A percentile compares a stretch with the other conserved stretches of the same genome.
Evolutionary conservation across 371 early-diverging fungal species (phyloP).

Genomic region (Sporodiniella umbellata): DNA sequence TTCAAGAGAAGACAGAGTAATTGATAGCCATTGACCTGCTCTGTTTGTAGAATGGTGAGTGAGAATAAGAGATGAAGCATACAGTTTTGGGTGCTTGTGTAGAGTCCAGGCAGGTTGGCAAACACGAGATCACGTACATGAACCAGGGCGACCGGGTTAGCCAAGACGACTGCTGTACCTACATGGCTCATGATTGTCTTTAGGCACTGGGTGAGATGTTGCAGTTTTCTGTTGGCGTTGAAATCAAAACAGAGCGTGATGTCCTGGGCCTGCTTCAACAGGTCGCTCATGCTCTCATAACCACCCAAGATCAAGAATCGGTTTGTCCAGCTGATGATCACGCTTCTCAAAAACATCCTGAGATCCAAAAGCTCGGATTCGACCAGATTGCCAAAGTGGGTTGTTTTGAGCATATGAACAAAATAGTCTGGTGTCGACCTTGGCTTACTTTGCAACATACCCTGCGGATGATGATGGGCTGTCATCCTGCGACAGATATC

Average conservation of each 20-base stretch:
- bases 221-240: constrained; percentile 36
- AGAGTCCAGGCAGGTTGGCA: constrained; percentile 34
- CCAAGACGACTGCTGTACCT: constrained; percentile 36
- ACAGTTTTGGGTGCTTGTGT: constrained; percentile 33
- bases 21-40: constrained; percentile 46
- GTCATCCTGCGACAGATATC: constrained; percentile 6
- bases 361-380: constrained; percentile 36
- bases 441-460: constrained; percentile 12
- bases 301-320: constrained; percentile 41
- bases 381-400: constrained; percentile 28
- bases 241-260: constrained; percentile 28
- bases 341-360: constrained; percentile 39
- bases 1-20: constrained; percentile 34
- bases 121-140: constrained; percentile 47
- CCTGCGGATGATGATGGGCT: constrained; percentile 2
- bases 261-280: constrained; percentile 39
- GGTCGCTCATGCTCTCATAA: constrained; percentile 32
- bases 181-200: constrained; percentile 45
- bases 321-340: constrained; percentile 47
- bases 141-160: constrained; percentile 29
- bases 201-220: constrained; percentile 42
- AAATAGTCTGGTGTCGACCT: constrained; percentile 36
- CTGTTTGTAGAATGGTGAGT: constrained; percentile 31
- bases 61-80: constrained; percentile 1
- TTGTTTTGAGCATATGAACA: constrained; percentile 24